Base-by-base conservation (phyloP, 345 rosid species). In the Microcos paniculata region DNA sequence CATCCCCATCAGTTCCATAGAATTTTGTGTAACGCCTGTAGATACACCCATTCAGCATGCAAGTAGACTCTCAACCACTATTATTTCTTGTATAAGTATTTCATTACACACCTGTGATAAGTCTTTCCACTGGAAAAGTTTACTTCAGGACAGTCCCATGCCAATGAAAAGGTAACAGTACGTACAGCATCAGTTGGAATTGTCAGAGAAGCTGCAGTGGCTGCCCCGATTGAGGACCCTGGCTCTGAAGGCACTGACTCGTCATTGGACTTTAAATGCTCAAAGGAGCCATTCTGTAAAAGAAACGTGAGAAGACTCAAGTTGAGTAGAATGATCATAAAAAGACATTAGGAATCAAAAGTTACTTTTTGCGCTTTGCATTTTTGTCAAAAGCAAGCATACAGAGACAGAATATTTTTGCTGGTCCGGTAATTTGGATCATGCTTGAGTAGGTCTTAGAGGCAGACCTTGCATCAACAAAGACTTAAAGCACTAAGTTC, bases 61-160 rank as follows among this genome's bases (percentile, higher is more conserved):
- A 38, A 26, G 51, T 48, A 53, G 75, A 23, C 68, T 78, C 68
- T 69, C 43, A 62, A 43, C 24, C 35, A 4, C 40, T 1, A 18
- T 64, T 70, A 51, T 42, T 67, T 68, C 48, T 68, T 55, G 13
- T 30, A 42, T 0, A 59, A 38, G 43, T 7, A 3, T 57, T 45
- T 52, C 16, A 13, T 45, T 33, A 56, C 74, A 76, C 65, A 91
- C 98, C 98, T 87, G 65, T 81, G 82, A 76, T 91, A 95, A 76
- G 90, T 85, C 86, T 89, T 93, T 63, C 90, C 96, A 78, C 82
- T 76, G 19, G 49, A 68, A 80, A 95, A 95, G 26, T 76, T 84
- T 67, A 86, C 88, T 81, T 93, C 95, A 48, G 98, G 99, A 74
- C 97, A 91, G 87, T 93, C 98, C 98, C 98, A 95, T 61, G 97